Evolutionary conservation across 306 rosid genomes (phyloP), one percentile per base, ranked within the genome.

Genomic region (Gastrolobium villosum): DNA sequence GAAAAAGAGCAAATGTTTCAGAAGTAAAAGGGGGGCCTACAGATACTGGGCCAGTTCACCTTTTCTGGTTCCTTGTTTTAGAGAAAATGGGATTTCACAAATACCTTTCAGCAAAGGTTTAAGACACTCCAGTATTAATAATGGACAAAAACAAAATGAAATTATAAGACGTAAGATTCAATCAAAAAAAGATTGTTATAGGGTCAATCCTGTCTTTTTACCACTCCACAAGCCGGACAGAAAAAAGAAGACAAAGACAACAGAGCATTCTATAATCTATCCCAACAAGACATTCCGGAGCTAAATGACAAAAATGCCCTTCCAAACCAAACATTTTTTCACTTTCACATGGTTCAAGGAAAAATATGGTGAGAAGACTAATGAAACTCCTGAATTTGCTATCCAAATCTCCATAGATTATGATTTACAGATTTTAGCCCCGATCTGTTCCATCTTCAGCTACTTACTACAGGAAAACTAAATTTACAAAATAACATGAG

Each of bases 251-350:
- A 70, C 60, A 56, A 56, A 52, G 49, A 65, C 76, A 61, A 53
- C 75, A 57, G 3, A 39, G 78, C 41, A 65, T 7, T 50, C 66
- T 70, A 63, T 6, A 82, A 72, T 71, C 78, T 34, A 62, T 48
- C 72, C 53, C 83, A 84, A 53, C 66, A 74, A 70, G 11, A 45
- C 54, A 53, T 32, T 28, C 6, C 26, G 0, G 7, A 72, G 39
- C 34, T 36, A 79, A 85, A 83, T 87, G 87, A 87, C 98, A 69
- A 74, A 80, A 78, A 44, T 70, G 40, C 88, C 94, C 94, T 70
- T 14, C 84, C 46, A 14, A 34, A n/a, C 6, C 67, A 66, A 82
- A 70, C 66, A 45, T 13, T 65, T 50, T 55, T 57, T 26, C 79
- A 30, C 59, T 72, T 77, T 11, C 78, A 68, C 78, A 78, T 28